These are phyloP conservation scores for Alternaria sp. DNA, from an alignment of 2,329 filamentous ascomycete species.

Conservation along the genomic window DNA sequence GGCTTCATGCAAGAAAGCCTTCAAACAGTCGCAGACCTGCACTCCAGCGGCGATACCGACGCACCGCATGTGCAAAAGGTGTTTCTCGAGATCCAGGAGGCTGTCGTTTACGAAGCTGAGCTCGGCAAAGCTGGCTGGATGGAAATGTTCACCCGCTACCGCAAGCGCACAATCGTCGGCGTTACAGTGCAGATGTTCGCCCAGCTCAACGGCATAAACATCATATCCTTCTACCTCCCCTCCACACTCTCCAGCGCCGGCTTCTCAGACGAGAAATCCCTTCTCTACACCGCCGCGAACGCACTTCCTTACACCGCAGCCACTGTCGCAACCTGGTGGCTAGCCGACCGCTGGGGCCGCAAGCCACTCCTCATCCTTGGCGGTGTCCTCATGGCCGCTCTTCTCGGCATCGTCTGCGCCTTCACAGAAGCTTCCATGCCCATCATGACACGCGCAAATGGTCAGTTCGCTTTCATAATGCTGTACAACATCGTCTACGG, in stretches of 20 bases:
- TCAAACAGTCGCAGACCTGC: constrained; percentile 51
- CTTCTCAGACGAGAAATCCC: constrained; percentile 46
- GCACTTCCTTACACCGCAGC: constrained; percentile 50
- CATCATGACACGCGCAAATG: constrained; percentile 42
- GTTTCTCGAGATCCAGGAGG: constrained; percentile 48
- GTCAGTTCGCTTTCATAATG: constrained; percentile 50
- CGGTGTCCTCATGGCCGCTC: constrained; percentile 42
- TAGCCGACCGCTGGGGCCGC: constrained; percentile 51
- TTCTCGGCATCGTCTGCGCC: constrained; percentile 47
- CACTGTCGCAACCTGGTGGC: constrained; percentile 49
- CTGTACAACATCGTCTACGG: constrained; percentile 50
- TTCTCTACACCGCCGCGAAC: constrained; percentile 51
- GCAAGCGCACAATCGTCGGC: constrained; percentile 51
- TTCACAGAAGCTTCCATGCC: constrained; percentile 46
- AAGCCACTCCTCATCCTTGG: constrained; percentile 47
- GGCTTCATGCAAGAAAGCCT: constrained; percentile 49
- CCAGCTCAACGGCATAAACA: constrained; percentile 52
- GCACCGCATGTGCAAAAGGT: constrained; percentile 46
- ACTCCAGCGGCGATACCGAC: constrained; percentile 45
- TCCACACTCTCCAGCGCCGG: constrained; percentile 26
- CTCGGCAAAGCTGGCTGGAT: constrained; percentile 44
- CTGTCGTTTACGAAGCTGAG: constrained; percentile 46
- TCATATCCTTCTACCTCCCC: constrained; percentile 53
- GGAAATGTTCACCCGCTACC: constrained; percentile 53
- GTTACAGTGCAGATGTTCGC: constrained; percentile 52